Percentiles rank a stretch among this genome's conserved stretches.
phyloP scores from a whole-genome alignment of 495 filamentous ascomycete species.

The Penicillium robsamsonii region DNA sequence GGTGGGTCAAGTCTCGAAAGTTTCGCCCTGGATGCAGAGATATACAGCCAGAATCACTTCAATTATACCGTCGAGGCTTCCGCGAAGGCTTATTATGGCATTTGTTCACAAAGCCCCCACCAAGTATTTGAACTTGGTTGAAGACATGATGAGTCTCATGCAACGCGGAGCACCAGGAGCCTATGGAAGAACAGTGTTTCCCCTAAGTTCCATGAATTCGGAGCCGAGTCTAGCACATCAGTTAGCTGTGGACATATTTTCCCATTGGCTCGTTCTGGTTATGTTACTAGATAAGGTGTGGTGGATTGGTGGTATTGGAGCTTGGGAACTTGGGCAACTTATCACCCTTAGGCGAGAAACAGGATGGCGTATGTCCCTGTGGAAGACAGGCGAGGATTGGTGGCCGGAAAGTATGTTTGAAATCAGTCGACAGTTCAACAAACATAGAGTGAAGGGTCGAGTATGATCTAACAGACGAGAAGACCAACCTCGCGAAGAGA shows the following conservation, averaged over 20 bases:
- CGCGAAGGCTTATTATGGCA: conserved; percentile 33
- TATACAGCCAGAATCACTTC: conserved; percentile 34
- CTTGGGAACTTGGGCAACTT: conserved; percentile 31
- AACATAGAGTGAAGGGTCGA: background rate
- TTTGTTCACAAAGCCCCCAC: conserved; percentile 29
- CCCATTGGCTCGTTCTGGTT: conserved; percentile 45
- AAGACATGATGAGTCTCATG: conserved; percentile 20
- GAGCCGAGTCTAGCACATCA: conserved; percentile 22
- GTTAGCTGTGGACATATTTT: conserved; percentile 44
- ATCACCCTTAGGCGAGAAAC: conserved; percentile 22
- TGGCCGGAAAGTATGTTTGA: conserved; percentile 33
- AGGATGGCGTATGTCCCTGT: conserved; percentile 2
- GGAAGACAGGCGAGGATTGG: conserved; percentile 22
- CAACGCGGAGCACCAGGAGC: background rate
- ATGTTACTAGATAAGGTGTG: conserved; percentile 43
- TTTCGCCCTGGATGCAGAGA: conserved; percentile 28
- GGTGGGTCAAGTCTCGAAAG: conserved; percentile 6
- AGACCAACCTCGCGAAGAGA: no score
- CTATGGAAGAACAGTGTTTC: background rate
- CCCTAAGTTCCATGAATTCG: conserved; percentile 1
- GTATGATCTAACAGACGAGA: background rate
- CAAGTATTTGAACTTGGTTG: conserved; percentile 23
- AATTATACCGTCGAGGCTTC: conserved; percentile 23
- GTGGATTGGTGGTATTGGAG: conserved; percentile 42
- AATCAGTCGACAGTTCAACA: conserved; percentile 1